Base-by-base conservation (phyloP, 2,329 filamentous ascomycete genomes). In the Calonectria honghensis region DNA sequence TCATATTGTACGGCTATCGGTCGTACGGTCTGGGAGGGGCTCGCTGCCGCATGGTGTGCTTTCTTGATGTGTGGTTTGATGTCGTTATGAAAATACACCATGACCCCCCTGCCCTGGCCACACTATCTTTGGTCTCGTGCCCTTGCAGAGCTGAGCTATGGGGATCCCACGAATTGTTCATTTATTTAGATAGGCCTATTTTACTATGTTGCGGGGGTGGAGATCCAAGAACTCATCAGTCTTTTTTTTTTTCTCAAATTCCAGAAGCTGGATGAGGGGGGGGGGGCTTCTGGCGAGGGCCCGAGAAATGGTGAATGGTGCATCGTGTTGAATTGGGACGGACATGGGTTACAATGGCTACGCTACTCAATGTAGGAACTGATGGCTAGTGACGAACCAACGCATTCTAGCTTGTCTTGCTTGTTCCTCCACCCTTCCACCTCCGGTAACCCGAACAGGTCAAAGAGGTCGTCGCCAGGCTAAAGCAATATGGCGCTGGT, bases 1-100 rank as follows among this genome's bases (percentile, higher is more conserved):
- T 39, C 27, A 18, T 24, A 13, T n/a, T 18, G 24, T 39, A 20
- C 57, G 35, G 57, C 32, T 39, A 29, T 27, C 9, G 57, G 37
- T n/a, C n/a, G 32, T 18, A 4, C 9, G 6, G 27, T 54, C 29
- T 27, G 24, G 54, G 61, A 39, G 52, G 31, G 24, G 11, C 71
- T 68, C 59, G 63, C 32, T 63, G 61, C 71, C 70, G 71, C 18
- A 65, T 68, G 59, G 37, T 69, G 73, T 68, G 63, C 54, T 72
- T 65, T 69, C n/a, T 27, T 11, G 18, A 20, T 50, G 24, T 68
- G 59, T 63, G 39, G 32, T 68, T 52, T 59, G n/a, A 27, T 59
- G 37, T 45, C 51, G 51, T 61, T 45, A 61, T 69, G 39, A 50
- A 48, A 48, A 54, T 54, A 41, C 51, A 50, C 32, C 59, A 29